Base-by-base conservation (phyloP, 495 filamentous ascomycete species). In the Penicillium atrosanguineum region DNA sequence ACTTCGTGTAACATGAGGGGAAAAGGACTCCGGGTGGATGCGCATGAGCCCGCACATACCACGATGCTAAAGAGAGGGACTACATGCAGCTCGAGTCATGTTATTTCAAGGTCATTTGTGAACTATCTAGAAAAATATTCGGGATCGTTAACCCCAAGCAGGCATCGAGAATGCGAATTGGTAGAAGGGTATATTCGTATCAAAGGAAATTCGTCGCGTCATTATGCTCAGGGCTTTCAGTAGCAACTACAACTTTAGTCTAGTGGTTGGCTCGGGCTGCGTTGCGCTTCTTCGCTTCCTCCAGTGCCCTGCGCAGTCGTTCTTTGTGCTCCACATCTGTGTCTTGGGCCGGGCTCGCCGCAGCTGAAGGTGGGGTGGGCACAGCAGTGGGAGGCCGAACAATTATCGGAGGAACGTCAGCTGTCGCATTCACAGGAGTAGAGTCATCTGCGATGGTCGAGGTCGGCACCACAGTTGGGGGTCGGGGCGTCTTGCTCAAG, bases 221-320 rank as follows among this genome's bases (percentile, higher is more conserved):
- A 54, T 65, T 39, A 44, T n/a, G n/a, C n/a, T n/a, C n/a, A n/a
- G 38, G 4, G 19, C 5, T 12, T 23, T 14, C 14, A 8, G 11
- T 21, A 20, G 40, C 20, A 29, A 11, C 14, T 14, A 19, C 21
- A 43, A 23, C 21, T 18, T n/a, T n/a, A 54, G 39, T 26, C 26
- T 37, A 64, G 42, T 49, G 46, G 29, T 56, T 56, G 44, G 57
- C 55, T 48, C 68, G 70, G 18, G 65, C 67, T 26, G 77, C 75
- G 60, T 82, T 80, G 48, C 78, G 69, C 58, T 68, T 74, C 61
- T 80, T 79, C 5, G 76, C 78, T 25, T 73, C 69, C 38, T 80
- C 75, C 42, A 81, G 50, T 4, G 78, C 76, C 53, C 66, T 76
- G 26, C 71, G 74, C 31, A 79, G 55, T 40, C 78, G 67, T 46